phyloP scores from a whole-genome alignment of 1,284 basidiomycete genomes.

The Apiotrichum mycotoxinovorans region DNA sequence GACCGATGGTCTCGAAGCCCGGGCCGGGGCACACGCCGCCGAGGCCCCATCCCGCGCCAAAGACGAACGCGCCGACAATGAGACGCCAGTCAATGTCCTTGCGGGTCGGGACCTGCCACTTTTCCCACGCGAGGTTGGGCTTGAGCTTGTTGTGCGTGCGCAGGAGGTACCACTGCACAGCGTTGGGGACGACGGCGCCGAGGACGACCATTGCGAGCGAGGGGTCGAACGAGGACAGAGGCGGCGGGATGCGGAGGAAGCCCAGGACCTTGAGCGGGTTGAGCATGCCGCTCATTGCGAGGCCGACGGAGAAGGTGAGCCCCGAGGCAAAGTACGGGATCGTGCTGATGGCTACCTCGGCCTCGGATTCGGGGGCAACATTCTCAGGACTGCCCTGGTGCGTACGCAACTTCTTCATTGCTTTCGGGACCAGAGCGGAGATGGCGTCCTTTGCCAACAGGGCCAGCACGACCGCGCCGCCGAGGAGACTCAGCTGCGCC shows the following conservation, averaged over 20 bases:
- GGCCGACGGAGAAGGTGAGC: constrained; percentile 59
- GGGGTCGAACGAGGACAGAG: constrained; percentile 48
- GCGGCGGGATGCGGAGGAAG: constrained; percentile 53
- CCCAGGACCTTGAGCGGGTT: constrained; percentile 57
- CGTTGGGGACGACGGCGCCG: constrained; percentile 52
- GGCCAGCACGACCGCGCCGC: constrained; percentile 50
- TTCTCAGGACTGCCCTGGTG: not conserved
- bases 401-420: not conserved
- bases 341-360: not conserved
- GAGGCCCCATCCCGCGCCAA: constrained; percentile 67
- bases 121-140: constrained; percentile 29
- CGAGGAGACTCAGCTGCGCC: constrained; percentile 52
- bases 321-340: constrained; percentile 53
- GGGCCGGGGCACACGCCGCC: constrained; percentile 60
- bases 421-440: not conserved
- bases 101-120: constrained; percentile 37
- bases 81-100: constrained; percentile 55
- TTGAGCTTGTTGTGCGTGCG: constrained; percentile 1
- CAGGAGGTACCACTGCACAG: constrained; percentile 36
- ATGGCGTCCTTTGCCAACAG: not conserved
- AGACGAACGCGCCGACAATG: constrained; percentile 58
- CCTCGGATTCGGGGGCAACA: not conserved
- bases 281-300: constrained; percentile 59
- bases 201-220: constrained; percentile 52
- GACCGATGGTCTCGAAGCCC: constrained; percentile 23